Evolutionary conservation across 805 yeast species (phyloP), one percentile per base, ranked within the genome.

Genomic region (Yamadazyma akitaensis): DNA sequence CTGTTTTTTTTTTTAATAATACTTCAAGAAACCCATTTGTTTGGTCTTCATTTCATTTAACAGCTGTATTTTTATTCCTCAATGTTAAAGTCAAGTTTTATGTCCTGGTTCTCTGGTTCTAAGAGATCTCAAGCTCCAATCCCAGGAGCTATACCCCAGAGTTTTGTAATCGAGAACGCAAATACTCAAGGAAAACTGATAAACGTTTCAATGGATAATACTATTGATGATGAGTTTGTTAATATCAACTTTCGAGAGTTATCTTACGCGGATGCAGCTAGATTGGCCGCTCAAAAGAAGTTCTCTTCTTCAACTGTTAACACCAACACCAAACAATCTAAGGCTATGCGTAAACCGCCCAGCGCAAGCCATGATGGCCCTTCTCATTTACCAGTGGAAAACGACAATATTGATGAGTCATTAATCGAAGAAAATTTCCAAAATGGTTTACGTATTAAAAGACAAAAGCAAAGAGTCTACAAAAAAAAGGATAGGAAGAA

Each of bases 181-280:
- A 62, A 60, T 21, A 53, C 60, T 43, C 60, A 58, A 47, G 30
- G 40, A 2, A 51, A 46, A 25, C 46, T 64, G 49, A 50, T 67
- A 49, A 60, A 62, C 39, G 60, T 71, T 19, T 61, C 72, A 10
- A 68, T 71, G 74, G 59, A 58, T 30, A 64, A 62, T 38, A 56
- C 43, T 11, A 6, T 43, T 16, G 51, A 62, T 32, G 60, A 58
- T 13, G 70, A 65, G 25, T 66, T 70, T 44, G 65, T 72, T 18
- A 73, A 68, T 37, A 68, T 72, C 45, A 60, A 62, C 43, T 57
- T 52, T 51, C 62, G 62, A 37, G 62, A 63, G 43, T 59, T 72
- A 49, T 62, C 71, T n/a, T 72, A 71, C 48, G 77, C 77, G n/a
- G 76, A 72, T 52, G 77, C 62, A 25, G 75, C 76, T 4, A 36